Percentiles rank a stretch among this genome's conserved stretches.
Evolutionary conservation across 345 rosid species (phyloP).

Genomic region (Pistacia atlantica): DNA sequence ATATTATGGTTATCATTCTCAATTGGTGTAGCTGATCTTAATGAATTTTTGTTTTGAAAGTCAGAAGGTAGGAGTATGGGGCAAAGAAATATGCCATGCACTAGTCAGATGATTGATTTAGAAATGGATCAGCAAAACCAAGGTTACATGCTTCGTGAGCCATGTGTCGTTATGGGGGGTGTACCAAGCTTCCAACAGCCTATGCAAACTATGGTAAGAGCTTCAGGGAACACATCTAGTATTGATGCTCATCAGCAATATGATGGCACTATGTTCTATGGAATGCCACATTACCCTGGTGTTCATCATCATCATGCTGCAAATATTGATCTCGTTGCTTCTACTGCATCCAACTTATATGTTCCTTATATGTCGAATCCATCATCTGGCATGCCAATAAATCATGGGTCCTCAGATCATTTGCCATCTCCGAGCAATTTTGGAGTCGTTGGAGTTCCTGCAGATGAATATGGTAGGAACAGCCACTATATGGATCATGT

Average conservation of each 20-base stretch:
- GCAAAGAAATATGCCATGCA: constrained; percentile 48
- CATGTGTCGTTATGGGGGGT: constrained; percentile 51
- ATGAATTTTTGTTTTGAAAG: constrained; percentile 18
- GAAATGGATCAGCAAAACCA: constrained; percentile 58
- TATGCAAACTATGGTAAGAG: constrained; percentile 36
- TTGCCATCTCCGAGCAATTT: constrained; percentile 47
- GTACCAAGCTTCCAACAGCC: constrained; percentile 49
- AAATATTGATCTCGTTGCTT: constrained; percentile 49
- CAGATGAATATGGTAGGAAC: constrained; percentile 56
- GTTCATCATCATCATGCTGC: constrained; percentile 55
- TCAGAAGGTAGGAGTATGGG: constrained; percentile 53
- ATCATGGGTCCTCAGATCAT: constrained; percentile 49
- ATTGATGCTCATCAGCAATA: constrained; percentile 46
- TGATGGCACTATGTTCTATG: constrained; percentile 48
- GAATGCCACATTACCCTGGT: constrained; percentile 47
- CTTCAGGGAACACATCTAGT: constrained; percentile 42
- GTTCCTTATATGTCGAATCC: constrained; percentile 39
- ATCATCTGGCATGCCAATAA: constrained; percentile 40
- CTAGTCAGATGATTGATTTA: constrained; percentile 46
- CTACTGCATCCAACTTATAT: constrained; percentile 50
- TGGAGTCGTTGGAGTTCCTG: constrained; percentile 47
- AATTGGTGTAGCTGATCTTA: constrained; percentile 17
- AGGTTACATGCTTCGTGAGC: constrained; percentile 45
- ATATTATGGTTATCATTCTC: not conserved
- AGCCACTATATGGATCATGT: constrained; percentile 50